These are phyloP conservation scores for Apophysomyces trapeziformis DNA, from an alignment of 371 early-diverging fungal genomes.

Conservation along the genomic window DNA sequence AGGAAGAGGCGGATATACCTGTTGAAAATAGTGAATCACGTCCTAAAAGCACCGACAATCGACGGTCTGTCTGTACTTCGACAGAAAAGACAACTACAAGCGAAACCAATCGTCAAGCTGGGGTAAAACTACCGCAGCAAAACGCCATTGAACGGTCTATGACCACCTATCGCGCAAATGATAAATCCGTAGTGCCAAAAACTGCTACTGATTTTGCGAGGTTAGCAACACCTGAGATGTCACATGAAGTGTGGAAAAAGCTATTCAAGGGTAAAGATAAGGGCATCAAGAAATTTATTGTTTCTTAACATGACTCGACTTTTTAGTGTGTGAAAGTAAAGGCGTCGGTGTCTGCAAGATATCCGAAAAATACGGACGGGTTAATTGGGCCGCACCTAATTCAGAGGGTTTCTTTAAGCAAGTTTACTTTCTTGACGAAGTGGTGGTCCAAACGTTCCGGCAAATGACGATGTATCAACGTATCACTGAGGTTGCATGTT, in stretches of 20 bases:
- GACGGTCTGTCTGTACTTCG: neutral
- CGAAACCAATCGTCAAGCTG: neutral
- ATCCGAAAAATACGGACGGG: conserved; percentile 28
- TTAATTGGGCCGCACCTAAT: conserved; percentile 28
- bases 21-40: neutral
- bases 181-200: conserved; percentile 15
- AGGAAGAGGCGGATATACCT: conserved; percentile 1
- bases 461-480: conserved; percentile 52
- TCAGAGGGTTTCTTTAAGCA: conserved; percentile 54
- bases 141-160: neutral
- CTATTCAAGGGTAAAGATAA: conserved; percentile 27
- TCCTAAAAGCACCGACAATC: neutral
- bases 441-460: conserved; percentile 51
- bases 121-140: neutral
- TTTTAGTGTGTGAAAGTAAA: conserved; percentile 16
- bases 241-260: conserved; percentile 28
- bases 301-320: neutral
- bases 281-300: neutral
- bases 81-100: conserved; percentile 3
- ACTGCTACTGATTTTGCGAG: neutral
- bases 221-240: conserved; percentile 12
- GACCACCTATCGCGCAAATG: conserved; percentile 14
- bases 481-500: conserved; percentile 43
- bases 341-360: conserved; percentile 33
- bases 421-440: conserved; percentile 35